Evolutionary conservation across 2,329 filamentous ascomycete genomes (phyloP).

Genomic region (Sordariomycetes sp.): DNA sequence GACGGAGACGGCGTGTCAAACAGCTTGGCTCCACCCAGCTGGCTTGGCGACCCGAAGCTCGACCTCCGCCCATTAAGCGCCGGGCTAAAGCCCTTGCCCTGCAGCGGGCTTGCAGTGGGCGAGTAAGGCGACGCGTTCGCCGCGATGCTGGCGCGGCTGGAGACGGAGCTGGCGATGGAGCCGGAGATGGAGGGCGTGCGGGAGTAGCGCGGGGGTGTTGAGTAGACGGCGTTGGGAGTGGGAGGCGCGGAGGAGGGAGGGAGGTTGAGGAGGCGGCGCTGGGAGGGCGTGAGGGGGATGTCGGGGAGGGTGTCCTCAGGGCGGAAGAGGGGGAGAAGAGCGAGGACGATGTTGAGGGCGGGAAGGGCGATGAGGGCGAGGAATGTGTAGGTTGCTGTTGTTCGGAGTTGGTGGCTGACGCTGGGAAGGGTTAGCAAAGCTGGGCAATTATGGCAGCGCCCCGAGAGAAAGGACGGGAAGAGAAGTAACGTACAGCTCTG

Average conservation of each 20-base stretch:
- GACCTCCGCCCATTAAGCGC: constrained; percentile 42
- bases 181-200: constrained; percentile 57
- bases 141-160: constrained; percentile 47
- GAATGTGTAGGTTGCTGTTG: constrained; percentile 25
- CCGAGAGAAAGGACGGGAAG: constrained; percentile 7
- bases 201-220: constrained; percentile 80
- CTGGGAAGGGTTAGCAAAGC: not conserved
- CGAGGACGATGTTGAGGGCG: constrained; percentile 59
- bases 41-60: constrained; percentile 50
- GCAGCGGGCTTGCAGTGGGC: constrained; percentile 39
- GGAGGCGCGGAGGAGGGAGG: constrained; percentile 52
- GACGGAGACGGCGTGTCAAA: constrained; percentile 58
- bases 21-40: constrained; percentile 23
- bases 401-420: not conserved
- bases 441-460: not conserved
- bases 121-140: constrained; percentile 42
- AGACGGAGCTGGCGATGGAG: constrained; percentile 46
- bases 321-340: constrained; percentile 62
- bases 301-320: constrained; percentile 74
- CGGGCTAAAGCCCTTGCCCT: constrained; percentile 55
- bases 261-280: constrained; percentile 61
- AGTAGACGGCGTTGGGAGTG: constrained; percentile 57
- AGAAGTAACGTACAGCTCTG: constrained; percentile 28
- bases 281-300: constrained; percentile 76
- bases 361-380: constrained; percentile 44